Conservation (phyloP, 345 rosid genomes). For the Pelargonium nanum region DNA sequence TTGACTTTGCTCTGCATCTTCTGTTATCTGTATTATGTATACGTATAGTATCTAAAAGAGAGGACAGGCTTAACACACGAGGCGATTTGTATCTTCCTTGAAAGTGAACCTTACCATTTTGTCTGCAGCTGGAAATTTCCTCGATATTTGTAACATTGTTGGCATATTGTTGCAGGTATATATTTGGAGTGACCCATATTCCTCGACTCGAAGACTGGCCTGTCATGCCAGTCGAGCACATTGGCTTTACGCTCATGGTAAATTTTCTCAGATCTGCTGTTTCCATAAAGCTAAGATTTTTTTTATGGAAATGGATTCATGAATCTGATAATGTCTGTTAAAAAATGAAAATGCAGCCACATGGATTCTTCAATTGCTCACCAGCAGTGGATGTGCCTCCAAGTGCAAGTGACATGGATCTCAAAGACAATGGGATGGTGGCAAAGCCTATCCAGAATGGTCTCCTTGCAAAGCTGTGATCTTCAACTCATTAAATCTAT, state of each 20-base stretch:
- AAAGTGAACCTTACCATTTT: too few species aligned
- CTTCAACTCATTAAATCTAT: background rate
- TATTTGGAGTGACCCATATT: conserved; percentile 58
- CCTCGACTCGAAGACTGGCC: conserved; percentile 81
- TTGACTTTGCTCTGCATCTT: background rate
- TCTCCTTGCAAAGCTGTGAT: conserved; percentile 43
- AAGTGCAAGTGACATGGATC: conserved; percentile 30
- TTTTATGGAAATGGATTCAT: background rate
- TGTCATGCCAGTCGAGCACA: conserved; percentile 60
- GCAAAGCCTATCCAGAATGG: conserved; percentile 35
- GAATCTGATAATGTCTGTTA: too few species aligned
- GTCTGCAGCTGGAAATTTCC: too few species aligned
- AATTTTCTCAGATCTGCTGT: background rate
- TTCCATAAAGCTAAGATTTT: background rate
- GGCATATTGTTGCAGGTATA: conserved; percentile 35
- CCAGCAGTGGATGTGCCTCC: conserved; percentile 68
- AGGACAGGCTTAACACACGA: too few species aligned
- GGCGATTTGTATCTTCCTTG: background rate
- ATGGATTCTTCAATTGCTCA: conserved; percentile 68
- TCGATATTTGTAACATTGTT: background rate
- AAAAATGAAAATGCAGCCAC: conserved; percentile 35
- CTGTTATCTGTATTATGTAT: background rate
- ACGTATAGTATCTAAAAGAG: too few species aligned
- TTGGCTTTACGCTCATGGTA: conserved; percentile 64
- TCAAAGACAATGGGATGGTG: conserved; percentile 29